phyloP scores from a whole-genome alignment of 2,329 filamentous ascomycete genomes.

The Talaromyces amestolkiae region DNA sequence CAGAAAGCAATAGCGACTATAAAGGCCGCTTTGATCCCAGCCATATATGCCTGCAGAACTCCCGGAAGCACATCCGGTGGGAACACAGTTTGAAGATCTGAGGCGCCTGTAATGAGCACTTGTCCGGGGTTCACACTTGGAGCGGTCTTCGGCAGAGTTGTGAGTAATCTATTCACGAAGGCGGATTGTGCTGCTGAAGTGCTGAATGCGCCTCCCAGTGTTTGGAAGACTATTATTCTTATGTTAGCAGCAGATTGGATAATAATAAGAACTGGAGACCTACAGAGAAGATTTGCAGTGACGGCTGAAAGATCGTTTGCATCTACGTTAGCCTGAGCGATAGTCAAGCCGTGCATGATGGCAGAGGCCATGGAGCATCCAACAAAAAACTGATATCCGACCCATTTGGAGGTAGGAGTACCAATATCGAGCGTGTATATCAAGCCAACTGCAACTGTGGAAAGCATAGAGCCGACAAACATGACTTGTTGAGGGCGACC shows the following conservation, averaged over 20 bases:
- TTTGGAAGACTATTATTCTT: conserved; percentile 25
- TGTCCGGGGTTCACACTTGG: neutral
- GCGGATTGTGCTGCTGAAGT: conserved; percentile 25
- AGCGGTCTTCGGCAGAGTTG: conserved; percentile 19
- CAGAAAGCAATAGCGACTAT: conserved; percentile 5
- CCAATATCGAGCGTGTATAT: conserved; percentile 33
- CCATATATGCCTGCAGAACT: conserved; percentile 15
- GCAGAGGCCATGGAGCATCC: conserved; percentile 22
- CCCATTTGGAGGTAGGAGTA: conserved; percentile 24
- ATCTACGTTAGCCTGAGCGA: conserved; percentile 24
- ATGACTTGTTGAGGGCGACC: conserved; percentile 30
- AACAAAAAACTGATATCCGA: conserved; percentile 27
- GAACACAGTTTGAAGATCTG: conserved; percentile 6
- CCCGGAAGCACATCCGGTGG: conserved; percentile 1
- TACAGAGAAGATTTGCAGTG: conserved; percentile 26
- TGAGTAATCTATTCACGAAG: conserved; percentile 22
- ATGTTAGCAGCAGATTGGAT: neutral
- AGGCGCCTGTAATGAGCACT: conserved; percentile 8
- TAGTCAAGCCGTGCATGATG: conserved; percentile 26
- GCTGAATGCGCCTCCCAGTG: conserved; percentile 32
- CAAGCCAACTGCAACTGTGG: conserved; percentile 31
- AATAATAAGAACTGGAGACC: neutral
- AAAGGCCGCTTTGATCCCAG: conserved; percentile 9
- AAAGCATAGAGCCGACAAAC: conserved; percentile 27
- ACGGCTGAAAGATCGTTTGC: conserved; percentile 29